These are phyloP conservation scores for Vigna reflexopilosa DNA, from an alignment of 306 rosid genomes.

Conservation along the genomic window DNA sequence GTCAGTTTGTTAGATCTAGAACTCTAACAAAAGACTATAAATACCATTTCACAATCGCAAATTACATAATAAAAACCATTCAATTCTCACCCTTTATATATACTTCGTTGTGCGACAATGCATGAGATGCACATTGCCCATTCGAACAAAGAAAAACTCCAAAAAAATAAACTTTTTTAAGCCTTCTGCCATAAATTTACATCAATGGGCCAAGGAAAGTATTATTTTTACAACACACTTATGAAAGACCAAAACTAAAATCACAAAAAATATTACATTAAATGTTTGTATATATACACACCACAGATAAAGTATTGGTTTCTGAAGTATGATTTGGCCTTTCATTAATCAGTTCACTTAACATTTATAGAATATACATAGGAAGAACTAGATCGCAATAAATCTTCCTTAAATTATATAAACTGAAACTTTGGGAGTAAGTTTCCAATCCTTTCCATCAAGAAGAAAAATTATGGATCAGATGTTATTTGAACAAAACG, in stretches of 20 bases:
- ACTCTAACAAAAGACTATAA: too few relatives aligned
- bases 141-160: conserved; percentile 21
- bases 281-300: conserved; percentile 31
- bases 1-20: too few relatives aligned
- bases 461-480: conserved; percentile 17
- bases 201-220: not conserved
- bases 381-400: conserved; percentile 26
- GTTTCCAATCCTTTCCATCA: conserved; percentile 35
- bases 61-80: too few relatives aligned
- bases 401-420: conserved; percentile 33
- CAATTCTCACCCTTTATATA: too few relatives aligned
- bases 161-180: conserved; percentile 2
- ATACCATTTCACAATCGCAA: too few relatives aligned
- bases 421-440: conserved; percentile 18
- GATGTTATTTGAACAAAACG: not conserved
- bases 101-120: too few relatives aligned
- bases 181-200: not conserved
- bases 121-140: conserved; percentile 28
- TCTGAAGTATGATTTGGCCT: not conserved
- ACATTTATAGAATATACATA: not conserved
- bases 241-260: conserved; percentile 22
- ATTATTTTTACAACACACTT: conserved; percentile 1
- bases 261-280: not conserved
- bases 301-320: not conserved
- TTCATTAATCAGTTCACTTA: not conserved